A percentile compares a stretch with the other conserved stretches of the same genome.
Conservation (phyloP, 2,329 filamentous ascomycete genomes). For the Claviceps monticola region DNA sequence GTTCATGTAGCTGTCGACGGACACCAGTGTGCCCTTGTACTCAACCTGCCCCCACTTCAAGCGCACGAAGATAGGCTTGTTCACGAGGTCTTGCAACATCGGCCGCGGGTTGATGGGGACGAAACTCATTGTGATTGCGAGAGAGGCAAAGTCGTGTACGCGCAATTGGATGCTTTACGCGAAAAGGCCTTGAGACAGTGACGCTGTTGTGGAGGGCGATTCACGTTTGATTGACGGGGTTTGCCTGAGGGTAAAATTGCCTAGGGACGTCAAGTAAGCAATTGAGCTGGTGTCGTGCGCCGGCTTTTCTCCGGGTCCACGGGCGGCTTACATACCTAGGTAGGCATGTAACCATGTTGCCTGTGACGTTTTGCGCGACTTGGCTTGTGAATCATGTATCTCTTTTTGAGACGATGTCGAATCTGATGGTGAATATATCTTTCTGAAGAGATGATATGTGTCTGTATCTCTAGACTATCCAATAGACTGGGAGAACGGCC, state of each 20-base stretch:
- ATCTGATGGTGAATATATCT: no score
- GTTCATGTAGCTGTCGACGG: slow-evolving; percentile 98
- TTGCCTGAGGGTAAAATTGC: slow-evolving; percentile 2
- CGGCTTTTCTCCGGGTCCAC: slow-evolving; percentile 5
- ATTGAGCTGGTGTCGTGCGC: no score
- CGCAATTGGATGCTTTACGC: background rate
- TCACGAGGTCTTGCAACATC: slow-evolving; percentile 86
- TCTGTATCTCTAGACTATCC: no score
- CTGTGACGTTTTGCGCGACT: background rate
- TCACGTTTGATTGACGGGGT: background rate
- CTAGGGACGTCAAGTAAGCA: background rate
- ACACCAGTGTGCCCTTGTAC: slow-evolving; percentile 87
- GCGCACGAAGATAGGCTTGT: slow-evolving; percentile 79
- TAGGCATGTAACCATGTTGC: no score
- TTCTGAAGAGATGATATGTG: no score
- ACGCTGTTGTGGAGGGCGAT: background rate
- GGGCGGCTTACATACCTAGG: no score
- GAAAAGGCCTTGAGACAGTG: background rate
- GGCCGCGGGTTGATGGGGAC: slow-evolving; percentile 93
- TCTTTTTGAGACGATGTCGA: background rate
- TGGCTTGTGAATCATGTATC: background rate
- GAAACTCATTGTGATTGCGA: slow-evolving; percentile 38
- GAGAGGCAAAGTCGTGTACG: background rate
- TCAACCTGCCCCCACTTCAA: slow-evolving; percentile 98
- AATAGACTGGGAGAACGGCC: no score